Evolutionary conservation across 768 basidiomycete genomes (phyloP), one percentile per base, ranked within the genome.

Genomic region (Mycena belliarum): DNA sequence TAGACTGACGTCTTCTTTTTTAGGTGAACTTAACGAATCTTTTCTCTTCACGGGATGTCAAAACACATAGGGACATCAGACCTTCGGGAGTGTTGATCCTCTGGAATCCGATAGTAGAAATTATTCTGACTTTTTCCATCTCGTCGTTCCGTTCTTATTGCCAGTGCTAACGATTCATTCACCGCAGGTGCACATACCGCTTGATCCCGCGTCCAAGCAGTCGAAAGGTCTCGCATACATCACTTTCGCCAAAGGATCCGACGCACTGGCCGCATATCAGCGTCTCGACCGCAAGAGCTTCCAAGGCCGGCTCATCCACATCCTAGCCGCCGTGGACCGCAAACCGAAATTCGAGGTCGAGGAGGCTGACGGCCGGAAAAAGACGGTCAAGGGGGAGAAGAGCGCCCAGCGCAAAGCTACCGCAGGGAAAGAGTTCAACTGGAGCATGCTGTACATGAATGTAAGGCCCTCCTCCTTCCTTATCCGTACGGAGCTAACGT

Each of bases 381-480:
- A 76, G 60, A 77, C 73, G 25, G 70, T 84, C 5, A 74, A 92
- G 57, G 91, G 86, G 56, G 85, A 85, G 52, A 82, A 82, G 48
- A 73, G 79, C 21, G 79, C 79, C 32, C 86, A 88, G 67, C 78
- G 84, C 55, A 94, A 88, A 70, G 77, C 82, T 12, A 74, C 69
- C 32, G 87, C 89, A 16, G 87, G 88, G 29, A 86, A 87, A 60
- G 89, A 89, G 55, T 94, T 95, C 68, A 93, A 93, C 70, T 96
- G 93, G 94, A 86, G 88, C 50, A 89, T 94, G 81, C 70, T 98
- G 55, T 98, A 95, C 69, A 95, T 98, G 93, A 98, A 98, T 79
- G 96, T 97, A 77, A 73, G 93, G n/a, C 87, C n/a, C 16, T 14
- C 44, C 51, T 54, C 44, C 48, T 53, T 33, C 48, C 48, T 35